These are phyloP conservation scores for Udeniomyces megalosporus DNA, from an alignment of 768 basidiomycete genomes.

Conservation along the genomic window DNA sequence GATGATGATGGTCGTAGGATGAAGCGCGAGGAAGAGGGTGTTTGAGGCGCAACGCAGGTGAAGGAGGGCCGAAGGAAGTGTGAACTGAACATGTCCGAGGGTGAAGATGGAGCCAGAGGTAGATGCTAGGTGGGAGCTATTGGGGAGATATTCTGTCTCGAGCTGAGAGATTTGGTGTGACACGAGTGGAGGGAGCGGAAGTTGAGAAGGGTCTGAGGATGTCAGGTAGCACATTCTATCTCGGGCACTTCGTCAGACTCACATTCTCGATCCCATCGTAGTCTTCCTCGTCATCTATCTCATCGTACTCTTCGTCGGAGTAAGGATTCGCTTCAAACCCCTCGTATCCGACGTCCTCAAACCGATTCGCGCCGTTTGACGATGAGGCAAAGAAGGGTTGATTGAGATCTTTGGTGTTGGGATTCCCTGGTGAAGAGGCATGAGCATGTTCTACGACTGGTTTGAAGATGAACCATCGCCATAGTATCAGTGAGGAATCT, in stretches of 20 bases:
- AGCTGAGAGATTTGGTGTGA: too few species aligned
- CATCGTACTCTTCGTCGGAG: slow-evolving; percentile 25
- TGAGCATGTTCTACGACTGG: slow-evolving; percentile 76
- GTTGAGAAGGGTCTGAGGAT: slow-evolving; percentile 1
- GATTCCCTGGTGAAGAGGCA: slow-evolving; percentile 37
- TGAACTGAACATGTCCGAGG: slow-evolving; percentile 74
- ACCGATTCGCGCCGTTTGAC: slow-evolving; percentile 26
- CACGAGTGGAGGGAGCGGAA: not conserved
- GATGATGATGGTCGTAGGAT: slow-evolving; percentile 59
- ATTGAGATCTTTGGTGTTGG: too few species aligned
- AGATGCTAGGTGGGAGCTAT: not conserved
- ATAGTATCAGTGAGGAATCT: not conserved
- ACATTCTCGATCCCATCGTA: slow-evolving; percentile 38
- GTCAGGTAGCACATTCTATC: too few species aligned
- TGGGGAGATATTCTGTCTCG: slow-evolving; percentile 31
- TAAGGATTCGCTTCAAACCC: slow-evolving; percentile 67
- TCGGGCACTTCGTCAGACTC: slow-evolving; percentile 33
- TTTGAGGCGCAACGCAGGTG: slow-evolving; percentile 74
- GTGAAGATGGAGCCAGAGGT: slow-evolving; percentile 46
- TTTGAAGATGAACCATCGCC: not conserved
- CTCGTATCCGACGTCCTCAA: slow-evolving; percentile 58
- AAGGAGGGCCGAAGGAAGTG: slow-evolving; percentile 66
- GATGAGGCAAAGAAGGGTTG: slow-evolving; percentile 12
- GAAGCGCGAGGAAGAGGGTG: slow-evolving; percentile 65
- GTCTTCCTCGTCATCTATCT: slow-evolving; percentile 22